Base-by-base conservation (phyloP, 768 basidiomycete species). In the Cubamyces sp. region DNA sequence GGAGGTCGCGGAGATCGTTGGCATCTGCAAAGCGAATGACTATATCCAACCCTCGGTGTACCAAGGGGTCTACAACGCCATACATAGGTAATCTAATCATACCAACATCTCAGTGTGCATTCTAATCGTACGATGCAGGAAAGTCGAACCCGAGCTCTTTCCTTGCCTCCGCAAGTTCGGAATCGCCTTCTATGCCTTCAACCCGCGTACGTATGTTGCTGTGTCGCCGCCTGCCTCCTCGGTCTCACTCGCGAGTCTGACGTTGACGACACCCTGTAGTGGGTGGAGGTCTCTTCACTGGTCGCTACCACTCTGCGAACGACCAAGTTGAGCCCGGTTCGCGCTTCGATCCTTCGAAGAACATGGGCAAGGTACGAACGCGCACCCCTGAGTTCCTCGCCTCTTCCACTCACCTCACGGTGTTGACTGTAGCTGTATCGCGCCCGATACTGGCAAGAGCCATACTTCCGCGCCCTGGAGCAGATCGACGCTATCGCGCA, bases 321-420 rank as follows among this genome's bases (percentile, higher is more conserved):
- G 79, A 78, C 60, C 41, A 71, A 6, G 74, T 76, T 25, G 84
- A 85, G 62, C 61, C 76, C 19, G 85, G 86, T 16, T 82, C 82
- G 12, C 78, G 86, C 21, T 87, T 87, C 66, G 84, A 87, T 61
- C 75, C 80, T 0, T 68, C 71, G 11, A 82, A 83, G 66, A 85
- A 85, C 9, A 66, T 79, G 73, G 82, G 34, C 4, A 34, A 34
- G 34, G 34, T 34, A 34, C 34, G 34, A 11, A 5, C 34, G 4
- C 34, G 1, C 34, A 5, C 4, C 34, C 34, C 4, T 6, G 11
- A 5, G 11, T 9, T 30, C 34, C 11, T 1, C 34, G 9, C 9
- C 23, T 23, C 23, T 3, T n/a, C 11, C 47, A 25, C 18, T 25
- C 1, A 7, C 45, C 47, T 14, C 6, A n/a, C 37, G 15, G 2